Percentiles rank a stretch among this genome's conserved stretches.
These are phyloP conservation scores for Eustoma russellianum DNA, from an alignment of 257 asterid genomes.

Conservation along the genomic window DNA sequence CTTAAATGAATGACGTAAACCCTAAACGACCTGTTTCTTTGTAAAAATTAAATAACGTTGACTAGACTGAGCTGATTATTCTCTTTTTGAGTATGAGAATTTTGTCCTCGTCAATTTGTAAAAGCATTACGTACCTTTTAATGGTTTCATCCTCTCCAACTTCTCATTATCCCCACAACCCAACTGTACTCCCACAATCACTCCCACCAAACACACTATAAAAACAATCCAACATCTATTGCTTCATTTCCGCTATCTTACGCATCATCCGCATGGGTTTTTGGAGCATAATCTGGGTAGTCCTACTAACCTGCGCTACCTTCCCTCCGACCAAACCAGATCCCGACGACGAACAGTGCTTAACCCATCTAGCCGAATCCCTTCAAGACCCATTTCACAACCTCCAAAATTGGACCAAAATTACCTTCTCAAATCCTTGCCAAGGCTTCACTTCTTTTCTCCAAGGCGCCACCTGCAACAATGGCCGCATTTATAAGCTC, in stretches of 20 bases:
- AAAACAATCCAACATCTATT: too few species aligned
- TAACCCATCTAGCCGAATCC: slow-evolving; percentile 55
- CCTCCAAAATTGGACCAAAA: slow-evolving; percentile 69
- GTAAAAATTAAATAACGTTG: too few species aligned
- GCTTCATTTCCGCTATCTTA: too few species aligned
- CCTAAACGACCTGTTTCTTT: too few species aligned
- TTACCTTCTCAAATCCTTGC: slow-evolving; percentile 60
- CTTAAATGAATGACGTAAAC: background rate
- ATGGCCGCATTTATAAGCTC: slow-evolving; percentile 82
- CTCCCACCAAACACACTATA: too few species aligned
- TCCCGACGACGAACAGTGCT: slow-evolving; percentile 75
- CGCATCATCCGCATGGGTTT: slow-evolving; percentile 25
- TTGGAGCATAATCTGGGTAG: slow-evolving; percentile 17
- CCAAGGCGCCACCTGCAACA: slow-evolving; percentile 91
- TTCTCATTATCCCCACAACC: too few species aligned
- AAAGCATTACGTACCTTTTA: too few species aligned
- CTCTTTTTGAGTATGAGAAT: too few species aligned
- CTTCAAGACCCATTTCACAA: slow-evolving; percentile 51
- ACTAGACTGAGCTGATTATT: too few species aligned
- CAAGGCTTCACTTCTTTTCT: slow-evolving; percentile 63
- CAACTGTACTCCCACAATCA: too few species aligned
- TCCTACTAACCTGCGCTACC: slow-evolving; percentile 23
- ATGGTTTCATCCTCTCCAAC: too few species aligned
- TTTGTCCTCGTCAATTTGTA: too few species aligned
- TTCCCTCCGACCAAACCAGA: slow-evolving; percentile 45